A percentile compares a stretch with the other conserved stretches of the same genome.
These are phyloP conservation scores for Pyricularia pennisetigena DNA, from an alignment of 2,329 filamentous ascomycete genomes.

Conservation along the genomic window DNA sequence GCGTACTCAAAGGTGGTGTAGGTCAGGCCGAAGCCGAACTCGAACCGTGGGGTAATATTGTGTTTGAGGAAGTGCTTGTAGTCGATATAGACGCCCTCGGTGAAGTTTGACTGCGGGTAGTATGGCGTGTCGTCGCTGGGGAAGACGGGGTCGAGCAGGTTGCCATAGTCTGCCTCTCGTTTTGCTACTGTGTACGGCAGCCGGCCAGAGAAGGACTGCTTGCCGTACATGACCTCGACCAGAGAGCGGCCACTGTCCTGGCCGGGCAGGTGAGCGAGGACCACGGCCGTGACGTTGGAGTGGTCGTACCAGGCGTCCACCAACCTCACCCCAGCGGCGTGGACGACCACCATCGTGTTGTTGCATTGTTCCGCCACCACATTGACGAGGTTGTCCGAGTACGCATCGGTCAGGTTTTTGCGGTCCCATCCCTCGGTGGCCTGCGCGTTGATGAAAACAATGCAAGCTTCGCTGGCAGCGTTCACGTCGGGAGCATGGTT, in stretches of 20 bases:
- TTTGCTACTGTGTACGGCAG: constrained; percentile 53
- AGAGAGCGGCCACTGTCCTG: constrained; percentile 50
- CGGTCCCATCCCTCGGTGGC: constrained; percentile 64
- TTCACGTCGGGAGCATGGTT: constrained; percentile 36
- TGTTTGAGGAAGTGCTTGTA: constrained; percentile 43
- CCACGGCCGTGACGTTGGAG: constrained; percentile 51
- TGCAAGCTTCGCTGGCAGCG: constrained; percentile 49
- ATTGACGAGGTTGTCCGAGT: constrained; percentile 46
- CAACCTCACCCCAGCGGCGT: constrained; percentile 52
- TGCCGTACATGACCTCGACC: constrained; percentile 47
- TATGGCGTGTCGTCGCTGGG: constrained; percentile 38
- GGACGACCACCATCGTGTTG: constrained; percentile 55
- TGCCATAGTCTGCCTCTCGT: constrained; percentile 44
- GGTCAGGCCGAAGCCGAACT: constrained; percentile 46
- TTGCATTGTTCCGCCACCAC: constrained; percentile 48
- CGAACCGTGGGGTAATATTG: constrained; percentile 38
- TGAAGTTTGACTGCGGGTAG: constrained; percentile 41
- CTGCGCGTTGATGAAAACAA: constrained; percentile 58
- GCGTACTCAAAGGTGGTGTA: constrained; percentile 44
- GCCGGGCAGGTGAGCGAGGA: constrained; percentile 56
- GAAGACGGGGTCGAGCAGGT: constrained; percentile 26
- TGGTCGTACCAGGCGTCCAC: constrained; percentile 54
- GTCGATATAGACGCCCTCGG: constrained; percentile 41
- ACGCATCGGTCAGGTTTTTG: constrained; percentile 53
- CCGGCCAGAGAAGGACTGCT: constrained; percentile 44